These are phyloP conservation scores for Hanseniaspora occidentalis DNA, from an alignment of 805 yeast species.

Conservation along the genomic window DNA sequence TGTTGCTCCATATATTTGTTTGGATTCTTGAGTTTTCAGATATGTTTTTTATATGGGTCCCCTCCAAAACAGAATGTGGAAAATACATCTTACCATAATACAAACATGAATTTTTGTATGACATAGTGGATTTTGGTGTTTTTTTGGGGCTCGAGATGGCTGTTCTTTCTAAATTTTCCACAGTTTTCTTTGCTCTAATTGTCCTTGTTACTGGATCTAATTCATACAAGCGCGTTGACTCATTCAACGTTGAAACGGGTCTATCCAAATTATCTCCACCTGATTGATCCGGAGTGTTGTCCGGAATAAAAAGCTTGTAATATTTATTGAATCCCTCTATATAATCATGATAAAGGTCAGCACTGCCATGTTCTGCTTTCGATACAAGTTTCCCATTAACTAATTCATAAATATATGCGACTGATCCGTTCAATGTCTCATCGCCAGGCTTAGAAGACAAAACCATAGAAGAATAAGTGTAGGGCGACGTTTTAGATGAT, in stretches of 20 bases:
- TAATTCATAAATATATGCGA: background rate
- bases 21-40: constrained; percentile 49
- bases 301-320: background rate
- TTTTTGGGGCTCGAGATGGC: background rate
- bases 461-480: background rate
- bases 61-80: constrained; percentile 80
- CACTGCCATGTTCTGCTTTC: background rate
- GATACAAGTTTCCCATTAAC: background rate
- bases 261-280: too few species aligned
- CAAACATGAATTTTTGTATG: constrained; percentile 28
- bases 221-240: too few species aligned
- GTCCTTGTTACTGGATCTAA: too few species aligned
- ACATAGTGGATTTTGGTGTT: background rate
- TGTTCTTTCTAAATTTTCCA: too few species aligned
- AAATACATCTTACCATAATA: constrained; percentile 80
- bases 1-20: constrained; percentile 64
- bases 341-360: background rate
- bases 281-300: too few species aligned
- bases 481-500: constrained; percentile 3
- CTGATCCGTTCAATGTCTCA: background rate
- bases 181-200: too few species aligned
- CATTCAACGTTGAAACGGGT: too few species aligned
- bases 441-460: background rate
- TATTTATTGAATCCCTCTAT: background rate
- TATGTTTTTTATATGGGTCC: constrained; percentile 62